Percentiles rank a stretch among this genome's conserved stretches.
Evolutionary conservation across 2,329 filamentous ascomycete species (phyloP).

Genomic region (Fusarium torulosum): DNA sequence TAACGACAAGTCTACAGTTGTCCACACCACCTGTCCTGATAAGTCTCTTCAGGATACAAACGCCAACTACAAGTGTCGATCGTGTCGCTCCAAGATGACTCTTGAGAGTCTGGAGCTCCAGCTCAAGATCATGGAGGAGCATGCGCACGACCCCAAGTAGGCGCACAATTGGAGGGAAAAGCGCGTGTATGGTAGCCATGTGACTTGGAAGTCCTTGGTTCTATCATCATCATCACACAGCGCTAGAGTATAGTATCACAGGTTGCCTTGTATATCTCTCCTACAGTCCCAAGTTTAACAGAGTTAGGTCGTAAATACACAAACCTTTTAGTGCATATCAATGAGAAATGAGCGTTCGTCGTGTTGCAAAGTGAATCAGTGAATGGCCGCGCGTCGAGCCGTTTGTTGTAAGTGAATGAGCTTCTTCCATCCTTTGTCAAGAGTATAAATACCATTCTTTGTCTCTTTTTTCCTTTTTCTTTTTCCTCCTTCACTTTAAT

Average conservation of each 20-base stretch:
- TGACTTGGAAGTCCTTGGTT: neutral
- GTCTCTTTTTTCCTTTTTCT: neutral
- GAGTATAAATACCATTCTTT: slow-evolving; percentile 11
- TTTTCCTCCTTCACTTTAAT: neutral
- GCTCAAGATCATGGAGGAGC: neutral
- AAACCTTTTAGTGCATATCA: neutral
- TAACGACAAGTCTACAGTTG: neutral
- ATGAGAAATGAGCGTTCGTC: neutral
- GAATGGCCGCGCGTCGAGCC: slow-evolving; percentile 1
- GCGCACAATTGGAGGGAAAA: too few relatives aligned
- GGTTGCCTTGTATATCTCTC: slow-evolving; percentile 9
- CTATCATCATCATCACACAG: slow-evolving; percentile 7
- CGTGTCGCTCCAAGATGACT: slow-evolving; percentile 10
- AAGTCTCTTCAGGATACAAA: slow-evolving; percentile 4
- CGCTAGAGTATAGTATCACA: slow-evolving; percentile 20
- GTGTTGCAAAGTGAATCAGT: neutral
- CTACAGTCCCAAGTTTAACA: neutral
- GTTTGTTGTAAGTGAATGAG: slow-evolving; percentile 9
- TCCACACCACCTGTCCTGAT: neutral
- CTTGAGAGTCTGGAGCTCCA: slow-evolving; percentile 6
- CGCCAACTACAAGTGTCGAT: slow-evolving; percentile 15
- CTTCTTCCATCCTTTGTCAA: neutral
- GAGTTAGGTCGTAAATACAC: neutral
- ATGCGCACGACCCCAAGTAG: neutral
- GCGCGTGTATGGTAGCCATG: neutral